Percentiles rank a stretch among this genome's conserved stretches.
phyloP scores from a whole-genome alignment of 2,329 filamentous ascomycete genomes.

The Neoascochyta sp. region DNA sequence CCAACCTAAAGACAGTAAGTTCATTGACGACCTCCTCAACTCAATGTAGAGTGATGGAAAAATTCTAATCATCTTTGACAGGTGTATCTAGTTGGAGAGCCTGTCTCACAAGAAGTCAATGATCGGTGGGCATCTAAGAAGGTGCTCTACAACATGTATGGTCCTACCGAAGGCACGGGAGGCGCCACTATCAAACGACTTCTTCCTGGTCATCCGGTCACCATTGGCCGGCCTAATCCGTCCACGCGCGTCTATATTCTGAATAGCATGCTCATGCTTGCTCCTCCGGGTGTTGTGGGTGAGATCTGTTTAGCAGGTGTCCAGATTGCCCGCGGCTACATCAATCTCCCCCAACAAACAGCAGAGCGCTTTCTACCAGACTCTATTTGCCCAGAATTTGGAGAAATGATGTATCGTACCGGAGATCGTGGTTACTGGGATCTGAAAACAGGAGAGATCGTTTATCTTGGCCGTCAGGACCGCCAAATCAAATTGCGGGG shows the following conservation, averaged over 20 bases:
- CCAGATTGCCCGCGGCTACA: slow-evolving; percentile 45
- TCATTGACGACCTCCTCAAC: too few relatives aligned
- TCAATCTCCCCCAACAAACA: slow-evolving; percentile 31
- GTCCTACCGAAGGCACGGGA: slow-evolving; percentile 43
- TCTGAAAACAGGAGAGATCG: slow-evolving; percentile 35
- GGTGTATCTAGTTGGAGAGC: slow-evolving; percentile 41
- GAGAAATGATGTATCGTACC: slow-evolving; percentile 41
- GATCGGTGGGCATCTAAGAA: slow-evolving; percentile 34
- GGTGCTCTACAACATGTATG: slow-evolving; percentile 44
- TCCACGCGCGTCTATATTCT: slow-evolving; percentile 44
- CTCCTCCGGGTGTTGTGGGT: slow-evolving; percentile 38
- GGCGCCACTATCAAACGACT: slow-evolving; percentile 38
- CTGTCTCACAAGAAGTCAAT: slow-evolving; percentile 31
- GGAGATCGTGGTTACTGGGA: slow-evolving; percentile 44
- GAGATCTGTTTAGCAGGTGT: slow-evolving; percentile 45
- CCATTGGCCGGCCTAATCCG: slow-evolving; percentile 37
- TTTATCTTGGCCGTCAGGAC: slow-evolving; percentile 43
- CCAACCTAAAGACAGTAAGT: slow-evolving; percentile 19
- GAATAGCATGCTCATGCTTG: slow-evolving; percentile 28
- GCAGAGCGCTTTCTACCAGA: slow-evolving; percentile 34
- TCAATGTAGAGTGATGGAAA: too few relatives aligned
- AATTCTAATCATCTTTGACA: too few relatives aligned
- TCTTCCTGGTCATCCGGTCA: slow-evolving; percentile 24
- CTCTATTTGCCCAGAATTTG: slow-evolving; percentile 10
- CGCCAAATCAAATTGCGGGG: slow-evolving; percentile 41